Conservation (phyloP, 1,284 basidiomycete genomes). For the Irpex rosettiformis region DNA sequence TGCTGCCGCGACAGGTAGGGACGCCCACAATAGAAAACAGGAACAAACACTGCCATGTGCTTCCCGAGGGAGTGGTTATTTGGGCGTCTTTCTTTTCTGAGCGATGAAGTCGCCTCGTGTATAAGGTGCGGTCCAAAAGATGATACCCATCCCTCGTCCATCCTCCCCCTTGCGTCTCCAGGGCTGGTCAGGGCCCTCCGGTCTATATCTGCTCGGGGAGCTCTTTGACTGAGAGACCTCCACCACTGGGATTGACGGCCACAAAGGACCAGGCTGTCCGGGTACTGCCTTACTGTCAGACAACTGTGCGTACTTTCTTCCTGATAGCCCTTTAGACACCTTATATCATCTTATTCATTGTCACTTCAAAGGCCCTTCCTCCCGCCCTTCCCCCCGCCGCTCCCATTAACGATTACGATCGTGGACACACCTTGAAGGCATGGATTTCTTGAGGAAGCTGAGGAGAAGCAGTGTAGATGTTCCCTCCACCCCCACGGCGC, state of each 20-base stretch:
- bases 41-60: slow-evolving; percentile 1
- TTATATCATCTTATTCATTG: slow-evolving; percentile 14
- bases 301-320: slow-evolving; percentile 4
- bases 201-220: slow-evolving; percentile 29
- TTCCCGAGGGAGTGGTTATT: background rate
- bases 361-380: slow-evolving; percentile 2
- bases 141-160: slow-evolving; percentile 17
- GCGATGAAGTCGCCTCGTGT: slow-evolving; percentile 16
- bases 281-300: slow-evolving; percentile 5
- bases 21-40: slow-evolving; percentile 5
- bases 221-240: slow-evolving; percentile 22
- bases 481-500: slow-evolving; percentile 27
- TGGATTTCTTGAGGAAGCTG: slow-evolving; percentile 27
- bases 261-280: slow-evolving; percentile 10
- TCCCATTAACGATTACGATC: slow-evolving; percentile 10
- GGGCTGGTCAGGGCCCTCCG: slow-evolving; percentile 27
- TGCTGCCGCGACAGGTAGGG: background rate
- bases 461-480: slow-evolving; percentile 21
- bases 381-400: slow-evolving; percentile 7
- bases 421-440: slow-evolving; percentile 13
- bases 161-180: slow-evolving; percentile 18
- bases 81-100: too few relatives aligned
- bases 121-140: slow-evolving; percentile 14
- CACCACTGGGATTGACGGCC: slow-evolving; percentile 14
- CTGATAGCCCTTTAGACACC: background rate